Conservation (phyloP, 1,284 basidiomycete species). For the Ceratobasidium sp. region DNA sequence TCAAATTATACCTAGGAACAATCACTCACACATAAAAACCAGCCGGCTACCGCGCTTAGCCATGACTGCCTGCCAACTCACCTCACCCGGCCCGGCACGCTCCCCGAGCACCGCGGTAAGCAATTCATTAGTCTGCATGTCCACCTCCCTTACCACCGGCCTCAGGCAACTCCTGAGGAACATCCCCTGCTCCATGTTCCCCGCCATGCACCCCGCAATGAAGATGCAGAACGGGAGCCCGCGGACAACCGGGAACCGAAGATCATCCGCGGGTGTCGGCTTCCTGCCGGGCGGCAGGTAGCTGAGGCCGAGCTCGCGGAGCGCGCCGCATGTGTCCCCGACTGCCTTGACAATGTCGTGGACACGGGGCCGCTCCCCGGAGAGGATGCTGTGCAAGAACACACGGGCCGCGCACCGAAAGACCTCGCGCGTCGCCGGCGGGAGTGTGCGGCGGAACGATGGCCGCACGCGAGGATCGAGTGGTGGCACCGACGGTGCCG, state of each 20-base stretch:
- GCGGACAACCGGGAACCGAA: constrained; percentile 41
- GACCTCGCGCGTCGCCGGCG: constrained; percentile 41
- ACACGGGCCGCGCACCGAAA: constrained; percentile 36
- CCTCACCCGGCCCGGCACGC: constrained; percentile 35
- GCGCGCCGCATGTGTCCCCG: constrained; percentile 31
- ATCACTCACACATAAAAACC: constrained; percentile 41
- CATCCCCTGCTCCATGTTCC: constrained; percentile 46
- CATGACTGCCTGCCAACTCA: constrained; percentile 41
- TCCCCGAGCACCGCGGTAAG: constrained; percentile 37
- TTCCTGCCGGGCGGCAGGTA: constrained; percentile 35
- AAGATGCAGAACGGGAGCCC: constrained; percentile 42
- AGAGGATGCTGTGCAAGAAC: constrained; percentile 35
- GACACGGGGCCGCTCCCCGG: constrained; percentile 44
- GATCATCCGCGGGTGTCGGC: constrained; percentile 32
- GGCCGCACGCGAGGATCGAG: constrained; percentile 12
- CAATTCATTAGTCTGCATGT: constrained; percentile 42
- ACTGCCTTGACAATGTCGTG: constrained; percentile 36
- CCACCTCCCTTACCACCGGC: constrained; percentile 37
- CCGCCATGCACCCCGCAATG: constrained; percentile 39
- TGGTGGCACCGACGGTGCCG: background rate
- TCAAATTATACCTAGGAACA: background rate
- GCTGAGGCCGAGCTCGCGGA: constrained; percentile 43
- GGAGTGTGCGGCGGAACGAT: constrained; percentile 32
- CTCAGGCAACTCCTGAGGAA: constrained; percentile 36
- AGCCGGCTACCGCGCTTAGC: constrained; percentile 18